Evolutionary conservation across 1,284 basidiomycete genomes (phyloP), one percentile per base, ranked within the genome.

Genomic region (Sporisorium iseilematis-ciliati): DNA sequence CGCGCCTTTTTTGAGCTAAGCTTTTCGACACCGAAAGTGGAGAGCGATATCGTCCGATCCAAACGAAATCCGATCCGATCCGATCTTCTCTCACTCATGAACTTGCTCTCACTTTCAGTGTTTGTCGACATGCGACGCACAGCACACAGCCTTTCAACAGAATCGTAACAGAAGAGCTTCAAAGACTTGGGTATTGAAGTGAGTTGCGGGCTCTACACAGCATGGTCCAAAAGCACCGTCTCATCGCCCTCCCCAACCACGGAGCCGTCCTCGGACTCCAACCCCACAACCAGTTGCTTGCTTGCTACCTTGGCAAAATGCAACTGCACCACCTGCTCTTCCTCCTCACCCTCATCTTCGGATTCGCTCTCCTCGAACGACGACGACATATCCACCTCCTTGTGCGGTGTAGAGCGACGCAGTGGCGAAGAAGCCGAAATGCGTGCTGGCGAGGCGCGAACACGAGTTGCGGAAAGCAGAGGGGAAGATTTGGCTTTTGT

Each of bases 271-370:
- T 65, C 56, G 18, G 63, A 66, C 20, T 54, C 65, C 12, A 55
- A 11, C 7, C 63, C 65, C 8, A 68, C 23, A 23, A 68, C 61
- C 16, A 67, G 40, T 49, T 68, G 70, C 40, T 57, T 65, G 16
- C 23, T 41, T 1, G 29, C 38, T 11, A 18, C 40, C n/a, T 40
- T 31, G 10, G 20, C 21, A 23, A 61, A 57, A 3, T 54, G 53
- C 38, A 70, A 26, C 41, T 70, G 68, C 0, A 70, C 57, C 12
- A 70, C 62, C 31, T 53, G n/a, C 12, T 70, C 54, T 23, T 57
- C 50, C 18, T 53, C 18, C 49, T 59, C 62, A 0, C 58, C 59
- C 2, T 64, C 57, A 5, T 31, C 23, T 16, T 60, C 67, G 1
- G 53, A 56, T 2, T 53, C 67, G 53, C 61, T 64, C 16, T 59